These are phyloP conservation scores for Saccharum hybrid DNA, from an alignment of 202 grass and related monocot genomes.

Conservation along the genomic window DNA sequence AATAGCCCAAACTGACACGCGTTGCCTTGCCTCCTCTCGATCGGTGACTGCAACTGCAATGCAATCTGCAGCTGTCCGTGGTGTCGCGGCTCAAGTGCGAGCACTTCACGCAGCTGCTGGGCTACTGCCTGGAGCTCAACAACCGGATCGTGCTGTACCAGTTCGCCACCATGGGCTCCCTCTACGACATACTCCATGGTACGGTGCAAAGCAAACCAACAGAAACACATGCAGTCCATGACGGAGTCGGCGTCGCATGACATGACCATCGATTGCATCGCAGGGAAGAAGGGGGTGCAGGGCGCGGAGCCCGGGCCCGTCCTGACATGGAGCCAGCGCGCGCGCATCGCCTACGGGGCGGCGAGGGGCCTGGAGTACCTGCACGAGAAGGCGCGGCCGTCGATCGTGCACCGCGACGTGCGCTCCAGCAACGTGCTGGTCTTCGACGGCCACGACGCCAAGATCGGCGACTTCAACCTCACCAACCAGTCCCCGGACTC, in stretches of 20 bases:
- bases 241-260: too few species aligned
- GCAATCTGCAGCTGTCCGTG: constrained; percentile 57
- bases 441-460: constrained; percentile 69
- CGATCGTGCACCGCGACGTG: constrained; percentile 80
- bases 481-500: constrained; percentile 92
- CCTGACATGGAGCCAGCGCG: constrained; percentile 76
- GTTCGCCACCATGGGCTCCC: constrained; percentile 73
- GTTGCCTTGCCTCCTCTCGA: not conserved
- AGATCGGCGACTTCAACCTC: constrained; percentile 94
- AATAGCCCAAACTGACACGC: not conserved
- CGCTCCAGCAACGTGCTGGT: constrained; percentile 94
- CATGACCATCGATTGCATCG: not conserved
- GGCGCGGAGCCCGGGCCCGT: constrained; percentile 65
- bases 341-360: constrained; percentile 69
- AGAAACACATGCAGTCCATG: too few species aligned
- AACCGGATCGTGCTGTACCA: constrained; percentile 80
- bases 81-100: constrained; percentile 74
- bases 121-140: constrained; percentile 88
- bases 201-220: not conserved
- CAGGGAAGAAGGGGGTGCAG: constrained; percentile 86
- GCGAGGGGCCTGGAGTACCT: constrained; percentile 83
- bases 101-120: constrained; percentile 74
- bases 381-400: constrained; percentile 76
- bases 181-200: constrained; percentile 86
- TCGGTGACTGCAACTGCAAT: not conserved